Evolutionary conservation across 208 protist genomes (phyloP).

Genomic region (Leptomonas pyrrhocoris): DNA sequence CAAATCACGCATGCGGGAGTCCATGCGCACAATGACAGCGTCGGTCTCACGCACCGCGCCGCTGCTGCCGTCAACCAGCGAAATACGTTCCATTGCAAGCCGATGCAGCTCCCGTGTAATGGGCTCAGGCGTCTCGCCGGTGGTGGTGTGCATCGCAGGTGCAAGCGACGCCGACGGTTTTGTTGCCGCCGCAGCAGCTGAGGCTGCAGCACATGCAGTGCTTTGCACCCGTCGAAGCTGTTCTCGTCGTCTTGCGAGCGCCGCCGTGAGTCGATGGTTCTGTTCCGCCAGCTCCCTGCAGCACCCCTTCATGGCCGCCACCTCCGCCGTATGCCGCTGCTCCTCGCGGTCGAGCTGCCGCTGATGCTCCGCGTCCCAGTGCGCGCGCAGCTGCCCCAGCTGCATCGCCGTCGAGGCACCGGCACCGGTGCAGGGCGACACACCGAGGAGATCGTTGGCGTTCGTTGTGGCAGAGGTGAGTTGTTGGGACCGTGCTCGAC

Average conservation of each 20-base stretch:
- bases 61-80: constrained; percentile 61
- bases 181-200: not conserved
- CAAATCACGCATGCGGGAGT: constrained; percentile 55
- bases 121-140: constrained; percentile 5
- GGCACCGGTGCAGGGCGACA: not conserved
- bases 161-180: not conserved
- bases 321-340: constrained; percentile 41
- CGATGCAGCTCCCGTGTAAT: constrained; percentile 53
- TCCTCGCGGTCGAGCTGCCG: constrained; percentile 44
- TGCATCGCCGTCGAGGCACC: constrained; percentile 1
- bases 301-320: constrained; percentile 33
- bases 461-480: constrained; percentile 25
- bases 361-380: constrained; percentile 55
- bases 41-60: constrained; percentile 65
- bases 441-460: not conserved
- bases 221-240: no score
- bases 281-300: constrained; percentile 63
- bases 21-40: constrained; percentile 58
- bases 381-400: constrained; percentile 37
- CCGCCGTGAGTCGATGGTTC: constrained; percentile 52
- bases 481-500: constrained; percentile 60
- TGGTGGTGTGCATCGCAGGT: constrained; percentile 1
- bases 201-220: no score
- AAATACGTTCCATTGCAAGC: constrained; percentile 48
- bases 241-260: constrained; percentile 65